These are phyloP conservation scores for Solanum tarapatanum DNA, from an alignment of 257 asterid species.

Conservation along the genomic window DNA sequence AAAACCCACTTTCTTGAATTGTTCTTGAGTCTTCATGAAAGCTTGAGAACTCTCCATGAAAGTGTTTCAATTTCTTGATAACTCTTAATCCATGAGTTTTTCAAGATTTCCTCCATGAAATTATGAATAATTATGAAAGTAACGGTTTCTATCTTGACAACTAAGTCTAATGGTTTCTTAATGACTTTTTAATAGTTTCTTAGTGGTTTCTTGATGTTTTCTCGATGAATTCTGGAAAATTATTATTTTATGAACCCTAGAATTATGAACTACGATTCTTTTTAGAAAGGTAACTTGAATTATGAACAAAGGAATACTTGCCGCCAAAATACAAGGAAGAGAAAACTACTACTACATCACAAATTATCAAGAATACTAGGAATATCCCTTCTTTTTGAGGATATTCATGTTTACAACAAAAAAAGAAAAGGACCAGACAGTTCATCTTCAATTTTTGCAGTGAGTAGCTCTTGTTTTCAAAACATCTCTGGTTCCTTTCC, in stretches of 20 bases:
- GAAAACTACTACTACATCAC: too few species aligned
- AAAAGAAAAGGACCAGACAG: too few species aligned
- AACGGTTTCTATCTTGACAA: background rate
- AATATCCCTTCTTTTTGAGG: too few species aligned
- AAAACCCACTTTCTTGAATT: background rate
- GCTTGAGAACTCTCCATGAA: background rate
- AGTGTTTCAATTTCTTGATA: background rate
- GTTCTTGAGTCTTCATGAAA: background rate
- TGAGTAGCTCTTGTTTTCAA: background rate
- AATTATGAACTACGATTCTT: too few species aligned
- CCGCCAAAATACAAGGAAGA: too few species aligned
- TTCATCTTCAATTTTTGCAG: too few species aligned
- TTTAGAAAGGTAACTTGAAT: too few species aligned
- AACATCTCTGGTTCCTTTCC: background rate
- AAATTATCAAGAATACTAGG: too few species aligned
- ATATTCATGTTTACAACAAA: too few species aligned
- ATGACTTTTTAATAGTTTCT: background rate
- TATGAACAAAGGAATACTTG: too few species aligned
- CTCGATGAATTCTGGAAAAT: background rate
- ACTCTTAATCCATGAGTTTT: background rate
- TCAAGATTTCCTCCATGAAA: background rate
- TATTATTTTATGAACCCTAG: background rate
- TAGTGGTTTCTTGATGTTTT: background rate
- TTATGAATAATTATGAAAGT: background rate
- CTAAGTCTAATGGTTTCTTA: background rate